These are phyloP conservation scores for Colletotrichum phormii DNA, from an alignment of 2,329 filamentous ascomycete species.

Conservation along the genomic window DNA sequence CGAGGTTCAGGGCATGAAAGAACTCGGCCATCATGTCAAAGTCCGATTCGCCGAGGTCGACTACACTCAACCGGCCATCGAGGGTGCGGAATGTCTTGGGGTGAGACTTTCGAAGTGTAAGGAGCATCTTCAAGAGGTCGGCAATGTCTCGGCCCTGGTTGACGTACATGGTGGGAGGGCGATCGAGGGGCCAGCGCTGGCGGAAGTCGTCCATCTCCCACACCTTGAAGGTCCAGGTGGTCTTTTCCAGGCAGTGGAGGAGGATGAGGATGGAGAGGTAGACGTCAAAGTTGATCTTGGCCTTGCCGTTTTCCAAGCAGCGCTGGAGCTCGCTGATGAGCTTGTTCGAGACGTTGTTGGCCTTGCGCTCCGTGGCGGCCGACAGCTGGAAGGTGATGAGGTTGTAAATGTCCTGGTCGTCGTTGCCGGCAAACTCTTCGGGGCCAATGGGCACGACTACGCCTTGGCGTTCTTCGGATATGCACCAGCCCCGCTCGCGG, in stretches of 20 bases:
- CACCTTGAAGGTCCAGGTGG: conserved; percentile 75
- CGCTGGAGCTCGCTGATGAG: conserved; percentile 72
- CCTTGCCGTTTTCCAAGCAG: conserved; percentile 70
- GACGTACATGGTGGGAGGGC: conserved; percentile 66
- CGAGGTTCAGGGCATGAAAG: conserved; percentile 67
- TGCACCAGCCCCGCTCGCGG: conserved; percentile 71
- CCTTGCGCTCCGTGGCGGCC: conserved; percentile 73
- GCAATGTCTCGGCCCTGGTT: conserved; percentile 70
- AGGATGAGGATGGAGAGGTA: conserved; percentile 72
- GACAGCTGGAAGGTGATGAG: conserved; percentile 74
- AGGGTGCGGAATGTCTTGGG: conserved; percentile 62
- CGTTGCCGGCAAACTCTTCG: conserved; percentile 59
- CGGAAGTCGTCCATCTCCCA: conserved; percentile 73
- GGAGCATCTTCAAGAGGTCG: conserved; percentile 69
- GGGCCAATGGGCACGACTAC: conserved; percentile 58
- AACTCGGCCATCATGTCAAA: conserved; percentile 54
- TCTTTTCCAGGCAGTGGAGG: conserved; percentile 75
- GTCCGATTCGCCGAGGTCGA: conserved; percentile 58
- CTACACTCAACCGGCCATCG: conserved; percentile 60
- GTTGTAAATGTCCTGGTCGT: conserved; percentile 67
- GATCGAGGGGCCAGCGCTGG: conserved; percentile 70
- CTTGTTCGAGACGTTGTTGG: conserved; percentile 67
- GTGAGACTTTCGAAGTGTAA: conserved; percentile 69
- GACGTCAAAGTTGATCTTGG: conserved; percentile 69
- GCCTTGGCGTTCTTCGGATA: conserved; percentile 59